Conservation (phyloP, 2,329 filamentous ascomycete species). For the Ceratocystis cacaofunesta region DNA sequence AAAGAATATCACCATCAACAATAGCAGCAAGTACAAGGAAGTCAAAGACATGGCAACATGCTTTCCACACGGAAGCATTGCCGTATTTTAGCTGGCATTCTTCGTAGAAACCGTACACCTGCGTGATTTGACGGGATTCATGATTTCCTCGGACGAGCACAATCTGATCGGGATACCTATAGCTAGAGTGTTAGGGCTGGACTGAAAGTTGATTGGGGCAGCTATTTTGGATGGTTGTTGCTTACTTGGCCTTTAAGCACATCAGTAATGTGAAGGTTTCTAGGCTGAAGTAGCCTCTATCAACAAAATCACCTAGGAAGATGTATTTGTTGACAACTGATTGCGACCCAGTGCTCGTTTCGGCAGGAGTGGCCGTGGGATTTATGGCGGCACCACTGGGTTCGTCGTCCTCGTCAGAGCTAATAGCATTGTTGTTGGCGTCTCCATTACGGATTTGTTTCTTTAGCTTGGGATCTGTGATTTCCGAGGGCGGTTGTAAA, state of each 20-base stretch:
- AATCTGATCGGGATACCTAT: slow-evolving; percentile 86
- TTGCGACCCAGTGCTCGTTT: slow-evolving; percentile 28
- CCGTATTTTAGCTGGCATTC: slow-evolving; percentile 97
- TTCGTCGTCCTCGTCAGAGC: slow-evolving; percentile 27
- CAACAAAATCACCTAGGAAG: slow-evolving; percentile 79
- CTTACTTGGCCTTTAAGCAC: slow-evolving; percentile 67
- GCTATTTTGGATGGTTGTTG: neutral
- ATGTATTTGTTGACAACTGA: slow-evolving; percentile 43
- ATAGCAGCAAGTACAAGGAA: slow-evolving; percentile 93
- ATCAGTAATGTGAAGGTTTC: slow-evolving; percentile 96
- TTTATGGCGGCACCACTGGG: neutral
- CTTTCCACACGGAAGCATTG: slow-evolving; percentile 99
- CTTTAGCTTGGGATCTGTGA: slow-evolving; percentile 73
- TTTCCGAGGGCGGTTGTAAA: slow-evolving; percentile 78
- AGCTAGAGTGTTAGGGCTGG: slow-evolving; percentile 21
- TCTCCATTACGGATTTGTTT: slow-evolving; percentile 58
- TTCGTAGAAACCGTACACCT: slow-evolving; percentile 98
- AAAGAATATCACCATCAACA: slow-evolving; percentile 96
- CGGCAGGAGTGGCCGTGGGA: slow-evolving; percentile 24
- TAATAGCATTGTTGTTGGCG: slow-evolving; percentile 31
- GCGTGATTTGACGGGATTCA: slow-evolving; percentile 92
- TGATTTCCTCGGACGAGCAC: slow-evolving; percentile 96
- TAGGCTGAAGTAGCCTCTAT: slow-evolving; percentile 91
- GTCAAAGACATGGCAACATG: slow-evolving; percentile 98
- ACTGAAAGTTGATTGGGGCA: neutral